Evolutionary conservation across 2,329 filamentous ascomycete species (phyloP).

Genomic region (Epichloe festucae): DNA sequence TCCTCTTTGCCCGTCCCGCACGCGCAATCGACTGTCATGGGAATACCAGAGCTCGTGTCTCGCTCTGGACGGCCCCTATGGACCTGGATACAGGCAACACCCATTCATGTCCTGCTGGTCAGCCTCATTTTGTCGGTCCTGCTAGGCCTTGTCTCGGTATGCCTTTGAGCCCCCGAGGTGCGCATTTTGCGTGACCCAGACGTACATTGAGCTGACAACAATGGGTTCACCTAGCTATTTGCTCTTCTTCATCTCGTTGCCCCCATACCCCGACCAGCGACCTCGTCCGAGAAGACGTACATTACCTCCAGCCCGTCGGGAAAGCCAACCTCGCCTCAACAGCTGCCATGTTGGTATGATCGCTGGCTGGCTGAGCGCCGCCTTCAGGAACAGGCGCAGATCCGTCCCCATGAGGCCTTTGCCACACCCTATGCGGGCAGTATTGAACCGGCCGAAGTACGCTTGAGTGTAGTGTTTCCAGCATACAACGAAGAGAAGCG

Average conservation of each 20-base stretch:
- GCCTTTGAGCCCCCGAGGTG: not conserved
- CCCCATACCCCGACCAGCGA: conserved; percentile 62
- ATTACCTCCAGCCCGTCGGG: conserved; percentile 55
- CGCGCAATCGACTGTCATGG: conserved; percentile 5
- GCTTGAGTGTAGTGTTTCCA: conserved; percentile 83
- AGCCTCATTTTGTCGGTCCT: conserved; percentile 21
- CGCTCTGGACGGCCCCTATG: conserved; percentile 23
- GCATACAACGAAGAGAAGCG: conserved; percentile 90
- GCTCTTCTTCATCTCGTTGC: conserved; percentile 60
- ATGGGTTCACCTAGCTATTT: conserved; percentile 33
- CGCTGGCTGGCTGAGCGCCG: conserved; percentile 51
- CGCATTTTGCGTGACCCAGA: no score
- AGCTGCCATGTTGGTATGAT: conserved; percentile 81
- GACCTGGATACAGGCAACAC: conserved; percentile 24
- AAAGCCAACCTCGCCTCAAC: conserved; percentile 23
- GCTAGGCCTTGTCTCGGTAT: conserved; percentile 26
- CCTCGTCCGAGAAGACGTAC: conserved; percentile 75
- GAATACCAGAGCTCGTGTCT: conserved; percentile 18
- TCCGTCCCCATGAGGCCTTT: conserved; percentile 23
- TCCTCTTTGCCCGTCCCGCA: not conserved
- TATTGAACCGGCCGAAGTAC: conserved; percentile 66
- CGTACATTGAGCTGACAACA: conserved; percentile 4
- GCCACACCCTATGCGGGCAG: conserved; percentile 35
- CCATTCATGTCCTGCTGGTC: conserved; percentile 25
- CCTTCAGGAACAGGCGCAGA: conserved; percentile 27